Conservation (phyloP, 2,329 filamentous ascomycete genomes). For the Zasmidium cellare region DNA sequence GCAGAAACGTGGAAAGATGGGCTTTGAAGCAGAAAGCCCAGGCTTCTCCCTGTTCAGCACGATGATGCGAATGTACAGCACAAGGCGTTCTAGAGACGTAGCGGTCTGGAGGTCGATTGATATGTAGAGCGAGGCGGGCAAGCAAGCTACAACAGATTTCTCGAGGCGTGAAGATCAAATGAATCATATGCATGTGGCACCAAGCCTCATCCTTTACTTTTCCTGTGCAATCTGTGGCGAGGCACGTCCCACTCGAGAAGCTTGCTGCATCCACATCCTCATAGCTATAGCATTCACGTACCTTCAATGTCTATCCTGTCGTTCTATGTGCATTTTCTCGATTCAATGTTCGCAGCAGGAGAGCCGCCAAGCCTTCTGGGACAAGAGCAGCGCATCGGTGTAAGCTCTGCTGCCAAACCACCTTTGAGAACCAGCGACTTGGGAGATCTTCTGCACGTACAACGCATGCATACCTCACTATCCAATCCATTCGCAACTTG, state of each 20-base stretch:
- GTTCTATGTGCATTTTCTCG: no score
- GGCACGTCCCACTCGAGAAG: not conserved
- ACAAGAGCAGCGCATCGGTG: no score
- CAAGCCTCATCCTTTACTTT: not conserved
- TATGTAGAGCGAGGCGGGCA: not conserved
- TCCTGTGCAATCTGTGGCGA: not conserved
- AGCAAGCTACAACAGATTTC: not conserved
- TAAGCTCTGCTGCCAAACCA: no score
- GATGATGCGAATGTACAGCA: not conserved
- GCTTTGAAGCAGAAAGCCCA: not conserved
- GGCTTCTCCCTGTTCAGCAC: not conserved
- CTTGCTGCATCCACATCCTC: no score
- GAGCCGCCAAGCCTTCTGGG: no score
- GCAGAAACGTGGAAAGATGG: no score
- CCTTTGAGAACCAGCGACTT: not conserved
- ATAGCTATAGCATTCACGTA: no score
- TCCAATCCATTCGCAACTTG: not conserved
- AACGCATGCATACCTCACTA: not conserved
- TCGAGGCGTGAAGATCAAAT: not conserved
- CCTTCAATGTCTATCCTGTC: no score
- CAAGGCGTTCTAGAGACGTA: not conserved
- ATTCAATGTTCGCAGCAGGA: no score
- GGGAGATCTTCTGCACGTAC: not conserved
- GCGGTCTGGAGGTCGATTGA: not conserved
- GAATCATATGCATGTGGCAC: not conserved